Evolutionary conservation across 345 rosid genomes (phyloP), one percentile per base, ranked within the genome.

Genomic region (Brassica carinata): DNA sequence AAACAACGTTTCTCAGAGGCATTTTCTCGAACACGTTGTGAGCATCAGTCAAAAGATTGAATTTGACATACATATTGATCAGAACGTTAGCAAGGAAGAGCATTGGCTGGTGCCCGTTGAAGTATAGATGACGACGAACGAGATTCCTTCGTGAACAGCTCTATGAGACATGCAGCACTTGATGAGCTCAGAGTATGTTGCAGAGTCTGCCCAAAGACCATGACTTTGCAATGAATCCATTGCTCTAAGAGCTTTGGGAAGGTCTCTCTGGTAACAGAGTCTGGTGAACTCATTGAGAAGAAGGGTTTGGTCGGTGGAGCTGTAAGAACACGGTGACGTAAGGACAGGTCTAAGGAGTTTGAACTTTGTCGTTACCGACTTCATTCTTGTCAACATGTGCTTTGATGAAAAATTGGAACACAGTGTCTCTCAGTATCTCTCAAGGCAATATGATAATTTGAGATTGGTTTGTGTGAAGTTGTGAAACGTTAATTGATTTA

Each of bases 101-200:
- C 75, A 83, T 78, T 18, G 97, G 91, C 14, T 69, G 77, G 69
- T 87, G 69, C 55, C 88, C 84, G 4, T 75, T 62, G 17, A 78
- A 82, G 84, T 85, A 86, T 64, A 91, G 62, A 74, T 91, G 94
- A 34, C 82, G 77, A 79, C 78, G 86, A 64, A 92, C 72, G 33
- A 82, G 86, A 62, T 80, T 83, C 18, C 91, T n/a, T 86, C 86
- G 23, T 83, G 69, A 45, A 89, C 82, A 62, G 90, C 91, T 40
- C 80, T 75, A 26, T 77, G 84, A 64, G 88, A 71, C 71, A 88
- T 26, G 45, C 90, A 90, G 78, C 90, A 86, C 77, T 89, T 89
- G 81, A 89, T 82, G 18, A 92, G 91, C 71, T 86, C 81, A 7
- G 90, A 81, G 61, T 89, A 91, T 68, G 87, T 77, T n/a, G 84